Base-by-base conservation (phyloP, 2,329 filamentous ascomycete species). In the Seiridium cupressi region DNA sequence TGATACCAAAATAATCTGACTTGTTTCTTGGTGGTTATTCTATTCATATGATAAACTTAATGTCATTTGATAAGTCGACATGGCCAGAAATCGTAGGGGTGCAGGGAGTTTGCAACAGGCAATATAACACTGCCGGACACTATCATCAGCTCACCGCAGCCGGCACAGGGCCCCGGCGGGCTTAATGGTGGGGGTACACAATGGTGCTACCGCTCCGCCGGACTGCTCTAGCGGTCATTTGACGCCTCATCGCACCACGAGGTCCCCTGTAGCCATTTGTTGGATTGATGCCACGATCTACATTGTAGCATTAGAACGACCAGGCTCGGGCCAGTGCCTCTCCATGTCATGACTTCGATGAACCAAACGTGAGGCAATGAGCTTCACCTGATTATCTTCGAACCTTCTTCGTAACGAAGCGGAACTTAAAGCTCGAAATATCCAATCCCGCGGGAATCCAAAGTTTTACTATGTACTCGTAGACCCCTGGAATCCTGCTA, bases 211-310 rank as follows among this genome's bases (percentile, higher is more conserved):
- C 51, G 44, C 51, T 35, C 38, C 38, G 51, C 51, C 38, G 10
- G 49, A 32, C 35, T 9, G 18, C 34, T 34, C 51, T 58, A 58
- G 55, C 44, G 55, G 55, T 51, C 34, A 58, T 51, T 58, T 49
- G 55, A 58, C 55, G 42, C 44, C 44, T 34, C 55, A 58, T 58
- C 44, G 5, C 55, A 48, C 44, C 31, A 3, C 26, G 18, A 46
- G 54, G 11, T 18, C 40, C 42, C 54, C 44, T 46, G 42, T 34
- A 57, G 38, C 34, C 40, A 26, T 55, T 55, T 42, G 36, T 55
- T 44, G 18, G 38, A 44, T 7, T 38, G 44, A 35, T 42, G 53
- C 38, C 36, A 55, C 40, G 18, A 26, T 11, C 36, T 48, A 26
- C 18, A 26, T 26, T 26, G 18, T 26, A 26, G 18, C 18, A 26